phyloP scores from a whole-genome alignment of 129 eudicot genomes.

The Rutidosis leptorrhynchoides region DNA sequence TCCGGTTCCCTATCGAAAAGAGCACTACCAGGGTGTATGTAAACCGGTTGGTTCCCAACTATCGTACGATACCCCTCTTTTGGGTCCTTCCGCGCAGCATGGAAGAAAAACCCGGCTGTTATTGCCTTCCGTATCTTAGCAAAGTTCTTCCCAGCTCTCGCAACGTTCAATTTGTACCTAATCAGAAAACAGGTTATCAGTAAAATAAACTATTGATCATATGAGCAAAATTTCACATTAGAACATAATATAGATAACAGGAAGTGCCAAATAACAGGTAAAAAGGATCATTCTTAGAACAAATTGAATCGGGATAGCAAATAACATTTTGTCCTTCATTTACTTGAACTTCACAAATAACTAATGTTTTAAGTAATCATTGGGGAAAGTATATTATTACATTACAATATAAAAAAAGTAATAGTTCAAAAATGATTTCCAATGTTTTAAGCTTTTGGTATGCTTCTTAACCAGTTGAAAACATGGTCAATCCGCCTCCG shows the following conservation, averaged over 20 bases:
- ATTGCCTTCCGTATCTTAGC: constrained; percentile 46
- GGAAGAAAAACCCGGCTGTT: constrained; percentile 46
- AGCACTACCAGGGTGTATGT: constrained; percentile 49
- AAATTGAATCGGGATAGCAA: background rate
- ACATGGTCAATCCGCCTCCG: background rate
- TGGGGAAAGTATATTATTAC: background rate
- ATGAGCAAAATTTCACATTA: constrained; percentile 9
- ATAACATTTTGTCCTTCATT: background rate
- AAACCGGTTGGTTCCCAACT: constrained; percentile 39
- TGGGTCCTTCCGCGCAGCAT: constrained; percentile 41
- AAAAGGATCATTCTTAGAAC: background rate
- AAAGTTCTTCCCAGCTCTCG: constrained; percentile 38
- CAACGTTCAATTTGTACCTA: constrained; percentile 49
- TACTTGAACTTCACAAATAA: background rate
- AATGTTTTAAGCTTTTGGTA: background rate
- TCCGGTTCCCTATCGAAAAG: constrained; percentile 25
- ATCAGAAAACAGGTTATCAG: no score
- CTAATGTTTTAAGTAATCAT: background rate
- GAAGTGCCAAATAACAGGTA: background rate
- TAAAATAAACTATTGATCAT: constrained; percentile 17
- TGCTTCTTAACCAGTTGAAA: background rate
- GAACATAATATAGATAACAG: background rate
- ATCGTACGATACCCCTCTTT: constrained; percentile 39
- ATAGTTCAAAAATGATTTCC: background rate
- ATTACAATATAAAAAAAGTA: background rate